Percentiles rank a stretch among this genome's conserved stretches.
Evolutionary conservation across 2,329 filamentous ascomycete species (phyloP).

Genomic region (Zalaria obscura): DNA sequence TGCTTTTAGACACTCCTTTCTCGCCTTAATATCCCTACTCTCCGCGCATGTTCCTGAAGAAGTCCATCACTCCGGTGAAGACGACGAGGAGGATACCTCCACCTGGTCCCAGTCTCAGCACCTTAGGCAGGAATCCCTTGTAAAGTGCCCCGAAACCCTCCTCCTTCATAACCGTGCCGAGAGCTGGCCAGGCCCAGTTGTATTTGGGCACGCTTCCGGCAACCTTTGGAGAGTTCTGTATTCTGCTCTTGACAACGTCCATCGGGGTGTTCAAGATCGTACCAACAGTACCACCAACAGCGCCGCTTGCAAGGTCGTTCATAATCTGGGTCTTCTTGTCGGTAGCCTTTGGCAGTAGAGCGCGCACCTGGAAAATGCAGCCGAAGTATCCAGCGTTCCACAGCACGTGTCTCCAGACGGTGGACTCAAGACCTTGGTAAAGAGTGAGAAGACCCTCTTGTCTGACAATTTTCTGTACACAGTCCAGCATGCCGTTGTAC

Average conservation of each 20-base stretch:
- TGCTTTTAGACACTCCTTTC: too few species aligned
- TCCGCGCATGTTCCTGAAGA: constrained; percentile 60
- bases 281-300: constrained; percentile 76
- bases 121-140: constrained; percentile 97
- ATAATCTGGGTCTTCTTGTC: constrained; percentile 68
- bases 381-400: constrained; percentile 98
- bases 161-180: constrained; percentile 78
- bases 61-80: constrained; percentile 81
- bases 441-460: constrained; percentile 74
- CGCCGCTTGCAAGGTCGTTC: constrained; percentile 79
- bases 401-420: constrained; percentile 84
- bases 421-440: constrained; percentile 95
- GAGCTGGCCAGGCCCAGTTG: constrained; percentile 91
- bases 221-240: constrained; percentile 83
- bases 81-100: constrained; percentile 68
- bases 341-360: constrained; percentile 65
- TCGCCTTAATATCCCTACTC: constrained; percentile 10
- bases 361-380: constrained; percentile 93
- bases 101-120: constrained; percentile 60
- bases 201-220: constrained; percentile 80
- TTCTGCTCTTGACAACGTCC: constrained; percentile 96
- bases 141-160: constrained; percentile 87
- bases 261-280: constrained; percentile 90
- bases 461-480: constrained; percentile 66
- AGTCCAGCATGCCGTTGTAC: constrained; percentile 72